phyloP scores from a whole-genome alignment of 1,284 basidiomycete species.

The Meripilus lineatus region DNA sequence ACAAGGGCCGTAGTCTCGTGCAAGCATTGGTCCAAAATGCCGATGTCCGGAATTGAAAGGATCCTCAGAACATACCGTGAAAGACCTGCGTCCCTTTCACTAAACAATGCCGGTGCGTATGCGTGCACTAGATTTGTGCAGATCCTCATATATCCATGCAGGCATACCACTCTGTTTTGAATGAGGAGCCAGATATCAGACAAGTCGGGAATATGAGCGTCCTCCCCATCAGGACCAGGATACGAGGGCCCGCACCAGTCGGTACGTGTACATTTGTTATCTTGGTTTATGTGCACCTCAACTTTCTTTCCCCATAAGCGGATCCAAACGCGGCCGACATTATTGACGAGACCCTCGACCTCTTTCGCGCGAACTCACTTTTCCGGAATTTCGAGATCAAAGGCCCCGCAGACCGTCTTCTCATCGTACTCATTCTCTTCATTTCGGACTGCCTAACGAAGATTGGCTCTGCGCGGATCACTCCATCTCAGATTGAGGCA shows the following conservation, averaged over 20 bases:
- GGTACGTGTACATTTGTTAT: conserved; percentile 40
- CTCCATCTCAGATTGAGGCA: conserved; percentile 81
- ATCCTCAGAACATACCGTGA: no score
- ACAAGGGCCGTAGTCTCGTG: no score
- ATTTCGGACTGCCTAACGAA: conserved; percentile 96
- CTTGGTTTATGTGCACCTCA: neutral
- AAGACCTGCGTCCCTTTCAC: no score
- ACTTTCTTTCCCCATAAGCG: conserved; percentile 37
- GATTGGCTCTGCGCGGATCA: conserved; percentile 63
- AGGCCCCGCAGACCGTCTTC: conserved; percentile 90
- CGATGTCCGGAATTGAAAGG: no score
- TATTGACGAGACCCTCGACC: conserved; percentile 93
- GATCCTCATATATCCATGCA: conserved; percentile 28
- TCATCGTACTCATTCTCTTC: conserved; percentile 98
- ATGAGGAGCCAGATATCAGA: conserved; percentile 79
- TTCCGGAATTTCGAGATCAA: conserved; percentile 99
- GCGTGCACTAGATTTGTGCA: no score
- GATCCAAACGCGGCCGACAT: conserved; percentile 84
- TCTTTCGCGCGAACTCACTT: conserved; percentile 98
- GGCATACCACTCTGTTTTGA: conserved; percentile 97
- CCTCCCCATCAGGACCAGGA: conserved; percentile 87
- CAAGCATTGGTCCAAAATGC: no score
- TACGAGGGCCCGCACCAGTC: conserved; percentile 88
- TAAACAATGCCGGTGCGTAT: no score
- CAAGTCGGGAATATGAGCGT: conserved; percentile 89